Base-by-base conservation (phyloP, 2,329 filamentous ascomycete species). In the Penicillium sp. region DNA sequence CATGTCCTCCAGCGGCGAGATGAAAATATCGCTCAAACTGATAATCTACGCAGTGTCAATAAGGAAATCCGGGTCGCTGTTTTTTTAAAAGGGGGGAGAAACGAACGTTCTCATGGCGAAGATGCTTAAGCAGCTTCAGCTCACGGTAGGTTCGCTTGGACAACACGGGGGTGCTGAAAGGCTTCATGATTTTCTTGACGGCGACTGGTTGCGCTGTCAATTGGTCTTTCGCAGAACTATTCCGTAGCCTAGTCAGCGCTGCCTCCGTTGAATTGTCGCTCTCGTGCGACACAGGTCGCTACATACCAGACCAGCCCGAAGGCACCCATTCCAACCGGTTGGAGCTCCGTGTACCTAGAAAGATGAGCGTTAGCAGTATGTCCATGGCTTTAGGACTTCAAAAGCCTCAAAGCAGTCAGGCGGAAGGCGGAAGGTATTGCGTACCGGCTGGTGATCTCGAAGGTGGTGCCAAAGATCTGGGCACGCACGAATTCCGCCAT, bases 181-280 rank as follows among this genome's bases (percentile, higher is more conserved):
- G 94, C 82, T 97, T 99, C 93, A 99, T 97, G 72, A 99, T 99
- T 86, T 99, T 99, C 85, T 99, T 99, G 74, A 99, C 92, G 56
- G 94, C 94, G 58, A 99, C 94, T 77, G 92, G 92, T 77, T 97
- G 92, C 74, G 86, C 90, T 57, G 94, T 97, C 77, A 99, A 91
- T 81, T 97, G 92, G 76, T 99, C 94, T 79, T 92, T 93, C 55
- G 94, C 94, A 62, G 94, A 97, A 79, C 93, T 97, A 73, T 66
- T 60, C 38, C 24, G 31, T 32, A 38, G 47, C 51, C 46, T 40
- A 29, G 43, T 70, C 57, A 69, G 62, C 49, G 48, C 27, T 6
- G 16, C 36, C 11, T 43, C 44, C 13, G 16, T 43, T 27, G 36
- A 29, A 21, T 39, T 21, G 13, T 48, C 16, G 49, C 38, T 36